Evolutionary conservation across 805 yeast species (phyloP), one percentile per base, ranked within the genome.

Genomic region (Ogataea saltuana): DNA sequence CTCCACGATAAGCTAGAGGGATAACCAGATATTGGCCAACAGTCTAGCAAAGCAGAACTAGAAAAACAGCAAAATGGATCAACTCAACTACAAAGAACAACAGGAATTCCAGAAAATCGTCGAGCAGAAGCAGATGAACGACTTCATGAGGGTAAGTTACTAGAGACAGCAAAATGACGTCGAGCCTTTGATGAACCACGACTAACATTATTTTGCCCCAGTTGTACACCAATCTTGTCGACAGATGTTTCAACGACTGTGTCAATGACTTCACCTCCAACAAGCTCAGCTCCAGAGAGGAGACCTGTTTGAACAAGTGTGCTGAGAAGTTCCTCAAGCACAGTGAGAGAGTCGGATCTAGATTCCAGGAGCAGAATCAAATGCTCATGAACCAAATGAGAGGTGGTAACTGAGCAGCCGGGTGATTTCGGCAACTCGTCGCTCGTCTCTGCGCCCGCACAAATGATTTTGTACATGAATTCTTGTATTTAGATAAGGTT

Each of bases 51-150:
- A 29, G 28, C 33, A 35, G 31, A 18, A 35, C 23, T 26, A 33
- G 21, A 6, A 27, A 38, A 34, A 19, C 20, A 27, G 18, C 56
- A 76, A 56, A 41, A 91, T 91, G 99, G 99, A 91, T 63, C 95
- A 88, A 69, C 77, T 91, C 59, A 91, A 91, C 77, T 83, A 82
- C 64, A 86, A 88, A 66, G 99, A 91, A 72, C 98, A 93, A 72
- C 97, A 89, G 70, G 91, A 89, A 59, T 91, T 91, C 71, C 96
- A 89, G 71, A 90, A 84, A 68, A 73, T 91, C 52, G 96, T 91
- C 53, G 99, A 91, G 72, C 90, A 86, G 66, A 91, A 91, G 76
- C 99, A 91, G 72, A 90, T 93, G 97, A 87, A 86, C 70, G 99
- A 91, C 68, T 93, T 91, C 83, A 91, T 93, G 98, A 85, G 93